Base-by-base conservation (phyloP, 2,329 filamentous ascomycete species). In the Madurella mycetomatis region DNA sequence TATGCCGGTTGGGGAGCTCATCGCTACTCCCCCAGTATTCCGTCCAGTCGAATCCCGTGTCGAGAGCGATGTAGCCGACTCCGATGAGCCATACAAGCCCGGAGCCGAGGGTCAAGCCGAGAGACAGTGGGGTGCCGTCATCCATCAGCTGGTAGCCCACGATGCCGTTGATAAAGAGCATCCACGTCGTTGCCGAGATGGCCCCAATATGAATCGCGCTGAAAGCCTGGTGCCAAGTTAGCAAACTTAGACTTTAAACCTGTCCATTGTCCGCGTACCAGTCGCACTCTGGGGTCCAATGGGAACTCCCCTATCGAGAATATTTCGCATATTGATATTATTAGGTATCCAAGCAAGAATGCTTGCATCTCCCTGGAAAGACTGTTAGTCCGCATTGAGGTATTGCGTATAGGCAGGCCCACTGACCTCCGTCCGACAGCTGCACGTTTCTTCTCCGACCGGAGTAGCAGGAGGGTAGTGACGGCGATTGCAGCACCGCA, bases 131-230 rank as follows among this genome's bases (percentile, higher is more conserved):
- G 0, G 94, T 99, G 46, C 94, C 94, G 64, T 99, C 94, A 62
- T 99, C 94, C 43, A 97, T 77, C 18, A 97, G 74, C 69, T 99
- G 94, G 70, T 89, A 99, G 44, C 94, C 94, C 44, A 99, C 90
- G 4, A 95, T 75, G 4, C 90, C 91, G 67, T 97, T 97, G 62
- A 97, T 79, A 73, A 97, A 83, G 4, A 99, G 80, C 34, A 96
- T 84, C 92, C 92, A 99, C 46, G 85, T 82, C 1, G 91, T 92
- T 15, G 92, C 90, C 53, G 88, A 82, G 55, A 99, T 95, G 60
- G 92, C 83, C 56, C 90, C 94, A 55, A 99, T 83, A 69, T 99
- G 94, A 40, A 94, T 86, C 34, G 88, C 92, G 13, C 88, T 89
- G 68, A 99, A 99, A 9, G 82, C 90, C 88, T 92, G 55, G 16